A percentile compares a stretch with the other conserved stretches of the same genome.
Evolutionary conservation across 2,329 filamentous ascomycete species (phyloP).

Genomic region (Hymenotorrendiella dingleyae): DNA sequence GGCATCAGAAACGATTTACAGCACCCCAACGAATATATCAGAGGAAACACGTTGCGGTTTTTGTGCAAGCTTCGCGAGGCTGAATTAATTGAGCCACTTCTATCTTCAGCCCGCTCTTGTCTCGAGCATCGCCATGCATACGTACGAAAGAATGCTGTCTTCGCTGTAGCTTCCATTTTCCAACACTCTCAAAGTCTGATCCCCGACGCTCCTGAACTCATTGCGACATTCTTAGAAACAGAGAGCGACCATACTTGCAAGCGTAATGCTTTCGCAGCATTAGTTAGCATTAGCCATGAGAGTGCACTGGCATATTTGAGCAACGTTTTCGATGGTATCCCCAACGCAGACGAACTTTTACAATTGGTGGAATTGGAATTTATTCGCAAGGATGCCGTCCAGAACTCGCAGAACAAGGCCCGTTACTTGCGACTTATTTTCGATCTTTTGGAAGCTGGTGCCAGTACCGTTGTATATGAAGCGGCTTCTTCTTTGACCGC

Average conservation of each 20-base stretch:
- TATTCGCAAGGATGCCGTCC: slow-evolving; percentile 93
- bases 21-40: slow-evolving; percentile 96
- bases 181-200: slow-evolving; percentile 87
- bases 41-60: slow-evolving; percentile 96
- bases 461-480: slow-evolving; percentile 95
- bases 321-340: slow-evolving; percentile 84
- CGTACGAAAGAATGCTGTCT: slow-evolving; percentile 96
- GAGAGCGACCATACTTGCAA: slow-evolving; percentile 96
- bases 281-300: slow-evolving; percentile 87
- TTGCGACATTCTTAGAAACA: slow-evolving; percentile 79
- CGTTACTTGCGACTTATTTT: slow-evolving; percentile 93
- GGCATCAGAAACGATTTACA: slow-evolving; percentile 96
- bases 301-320: slow-evolving; percentile 85
- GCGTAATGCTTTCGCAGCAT: slow-evolving; percentile 90
- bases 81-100: slow-evolving; percentile 90
- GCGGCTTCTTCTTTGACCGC: slow-evolving; percentile 91
- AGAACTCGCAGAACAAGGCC: slow-evolving; percentile 93
- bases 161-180: slow-evolving; percentile 88
- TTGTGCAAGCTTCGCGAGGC: slow-evolving; percentile 93
- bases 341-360: slow-evolving; percentile 88
- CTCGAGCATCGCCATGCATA: slow-evolving; percentile 96
- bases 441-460: slow-evolving; percentile 85
- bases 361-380: slow-evolving; percentile 95
- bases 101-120: slow-evolving; percentile 86
- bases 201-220: slow-evolving; percentile 89